Base-by-base conservation (phyloP, 208 protist species). In the Leishmania braziliensis region DNA sequence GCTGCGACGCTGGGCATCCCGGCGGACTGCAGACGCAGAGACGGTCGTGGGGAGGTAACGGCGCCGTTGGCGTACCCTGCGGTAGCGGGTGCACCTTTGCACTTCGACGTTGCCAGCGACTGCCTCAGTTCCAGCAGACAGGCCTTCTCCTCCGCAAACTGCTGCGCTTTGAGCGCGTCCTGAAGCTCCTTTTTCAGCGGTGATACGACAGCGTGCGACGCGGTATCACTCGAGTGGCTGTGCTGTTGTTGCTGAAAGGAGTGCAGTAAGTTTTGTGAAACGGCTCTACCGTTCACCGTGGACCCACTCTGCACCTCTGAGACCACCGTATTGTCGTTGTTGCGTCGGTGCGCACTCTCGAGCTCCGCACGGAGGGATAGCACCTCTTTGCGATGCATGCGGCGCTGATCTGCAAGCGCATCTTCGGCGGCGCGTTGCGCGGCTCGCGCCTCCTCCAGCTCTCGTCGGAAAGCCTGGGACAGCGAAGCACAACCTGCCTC, bases 131-230 rank as follows among this genome's bases (percentile, higher is more conserved):
- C 84, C 29, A 89, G 77, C 50, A 89, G 69, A 23, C 56, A 82
- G 46, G 60, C 63, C 60, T 89, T 85, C 39, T 89, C 78, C 75
- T 85, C 85, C 0, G 75, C 82, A 63, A 84, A 89, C 54, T 84
- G 73, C 75, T 83, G 78, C 56, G 78, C 86, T 50, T 81, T 79
- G 29, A 68, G 77, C 48, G 84, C 84, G 20, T 84, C 77, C 65
- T 76, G 62, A 72, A 83, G 75, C 5, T 70, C 70, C 23, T 56
- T 54, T 53, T 81, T 78, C 58, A 85, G 71, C 74, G 76, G 72
- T 33, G 84, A 74, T 53, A 83, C 75, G 8, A 58, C 39, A n/a
- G 54, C 23, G 50, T 16, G 71, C 75, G 69, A 77, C 23, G 74
- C 33, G 48, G 20, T 18, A 48, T 76, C 16, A 2, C 33, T 62